Base-by-base conservation (phyloP, 2,329 filamentous ascomycete species). In the Aspergillus cejpii region DNA sequence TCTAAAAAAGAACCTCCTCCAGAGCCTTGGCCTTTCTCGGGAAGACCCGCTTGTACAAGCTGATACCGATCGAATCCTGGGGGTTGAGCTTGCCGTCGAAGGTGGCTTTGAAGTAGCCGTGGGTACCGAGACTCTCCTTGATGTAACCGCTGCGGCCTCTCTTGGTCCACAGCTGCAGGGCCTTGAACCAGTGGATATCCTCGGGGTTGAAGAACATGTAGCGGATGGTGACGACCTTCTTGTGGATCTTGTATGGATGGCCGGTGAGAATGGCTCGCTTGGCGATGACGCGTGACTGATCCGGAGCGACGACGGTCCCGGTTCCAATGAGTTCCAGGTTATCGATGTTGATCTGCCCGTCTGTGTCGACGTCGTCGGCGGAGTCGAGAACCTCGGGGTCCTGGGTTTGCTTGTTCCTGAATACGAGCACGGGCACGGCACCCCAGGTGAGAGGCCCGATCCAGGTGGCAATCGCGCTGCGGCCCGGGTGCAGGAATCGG, bases 121-220 rank as follows among this genome's bases (percentile, higher is more conserved):
- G 92, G 27, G 92, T 98, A 58, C 92, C 92, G 39, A 98, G 72
- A 46, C 84, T 79, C 74, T 98, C 92, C 75, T 96, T 96, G 74
- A 98, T 81, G 66, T 83, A 96, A 6, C 92, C 92, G 55, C 81
- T 87, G 50, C 92, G 77, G 5, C 92, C 92, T 23, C 91, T 74
- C 72, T 81, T 87, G 4, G 92, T 98, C 90, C 91, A 98, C 52
- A 98, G 70, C 48, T 92, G 91, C 63, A 98, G 67, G 1, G 91
- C 91, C 74, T 95, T 94, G 79, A 97, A 98, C 90, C 92, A 98
- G 55, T 86, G 81, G 24, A 98, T 87, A 54, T 98, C 94, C 59
- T 91, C 87, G 39, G 85, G 76, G 74, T 91, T 94, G 81, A 98
- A 98, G 78, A 98, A 98, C 94, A 98, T 98, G 78, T 98, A 98